Evolutionary conservation across 352 stramenopile species (phyloP), one percentile per base, ranked within the genome.

Genomic region (Phytophthora pinifolia): DNA sequence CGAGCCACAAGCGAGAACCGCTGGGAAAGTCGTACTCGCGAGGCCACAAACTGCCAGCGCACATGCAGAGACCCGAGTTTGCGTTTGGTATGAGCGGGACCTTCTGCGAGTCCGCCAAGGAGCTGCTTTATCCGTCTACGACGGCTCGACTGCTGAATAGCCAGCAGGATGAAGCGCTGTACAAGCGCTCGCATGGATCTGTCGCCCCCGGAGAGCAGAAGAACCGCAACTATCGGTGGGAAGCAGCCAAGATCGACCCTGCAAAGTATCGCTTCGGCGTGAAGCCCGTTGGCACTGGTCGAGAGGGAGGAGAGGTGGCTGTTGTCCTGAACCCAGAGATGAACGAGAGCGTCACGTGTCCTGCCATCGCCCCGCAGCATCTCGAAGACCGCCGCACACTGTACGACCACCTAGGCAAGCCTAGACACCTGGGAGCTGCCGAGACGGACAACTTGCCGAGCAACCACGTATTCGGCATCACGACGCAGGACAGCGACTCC

Each of bases 201-300:
- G 79, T 89, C 33, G 76, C 76, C 1, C 86, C 89, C 5, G 89
- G 89, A 0, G 83, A 96, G 47, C 90, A 97, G 59, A 90, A 88
- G 55, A 84, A 85, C 51, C 79, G 87, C 15, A 74, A 90, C 53
- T 96, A 97, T 60, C 56, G 76, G 39, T 96, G 88, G 87, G 67
- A 83, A 15, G 46, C 65, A 41, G 69, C 85, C 34, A 74, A 76
- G 34, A 76, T 92, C 45, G 70, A 97, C 37, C 67, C 89, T 39
- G 50, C 67, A 33, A 74, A 76, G 63, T 72, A 89, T 55, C 72
- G 87, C 30, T 94, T 94, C 46, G 86, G 86, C 3, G 65, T 77
- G 13, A 80, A 83, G 46, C 55, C 61, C 7, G 25, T 42, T 37
- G 47, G 42, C 20, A 72, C 65, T 22, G 70, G 74, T 36, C 51